Evolutionary conservation across 2,329 filamentous ascomycete genomes (phyloP).

Genomic region (Capronia epimyces): DNA sequence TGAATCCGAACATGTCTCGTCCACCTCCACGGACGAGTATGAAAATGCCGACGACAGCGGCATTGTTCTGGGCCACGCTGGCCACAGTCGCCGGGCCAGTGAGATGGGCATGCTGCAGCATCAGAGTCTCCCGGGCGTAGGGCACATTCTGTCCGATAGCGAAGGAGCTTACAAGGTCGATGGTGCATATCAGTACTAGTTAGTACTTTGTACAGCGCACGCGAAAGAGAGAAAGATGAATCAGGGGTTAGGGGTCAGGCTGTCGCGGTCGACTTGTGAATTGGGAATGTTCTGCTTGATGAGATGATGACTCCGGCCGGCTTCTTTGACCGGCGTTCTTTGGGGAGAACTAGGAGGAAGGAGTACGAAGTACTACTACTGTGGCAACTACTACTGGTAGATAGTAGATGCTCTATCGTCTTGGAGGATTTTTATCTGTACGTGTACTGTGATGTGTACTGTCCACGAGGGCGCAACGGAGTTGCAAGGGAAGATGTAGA

Average conservation of each 20-base stretch:
- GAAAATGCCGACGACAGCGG: slow-evolving; percentile 29
- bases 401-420: too few relatives aligned
- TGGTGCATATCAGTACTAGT: slow-evolving; percentile 11
- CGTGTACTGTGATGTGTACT: too few relatives aligned
- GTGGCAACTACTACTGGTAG: too few relatives aligned
- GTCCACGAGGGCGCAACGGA: too few relatives aligned
- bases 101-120: slow-evolving; percentile 11
- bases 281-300: slow-evolving; percentile 1
- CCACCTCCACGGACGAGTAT: slow-evolving; percentile 9
- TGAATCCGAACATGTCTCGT: slow-evolving; percentile 14
- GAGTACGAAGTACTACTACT: too few relatives aligned
- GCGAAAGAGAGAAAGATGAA: not conserved
- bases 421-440: too few relatives aligned
- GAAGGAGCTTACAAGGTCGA: not conserved
- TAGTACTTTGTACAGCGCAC: too few relatives aligned
- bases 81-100: slow-evolving; percentile 23
- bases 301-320: not conserved
- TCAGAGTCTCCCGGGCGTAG: slow-evolving; percentile 18
- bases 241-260: not conserved
- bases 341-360: not conserved
- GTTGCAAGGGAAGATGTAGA: too few relatives aligned
- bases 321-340: not conserved
- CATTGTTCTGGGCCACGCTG: slow-evolving; percentile 16
- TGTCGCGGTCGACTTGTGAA: not conserved
- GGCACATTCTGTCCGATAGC: slow-evolving; percentile 14